Conservation (phyloP, 1,139 yeast species). For the Ogataea hybrid region DNA sequence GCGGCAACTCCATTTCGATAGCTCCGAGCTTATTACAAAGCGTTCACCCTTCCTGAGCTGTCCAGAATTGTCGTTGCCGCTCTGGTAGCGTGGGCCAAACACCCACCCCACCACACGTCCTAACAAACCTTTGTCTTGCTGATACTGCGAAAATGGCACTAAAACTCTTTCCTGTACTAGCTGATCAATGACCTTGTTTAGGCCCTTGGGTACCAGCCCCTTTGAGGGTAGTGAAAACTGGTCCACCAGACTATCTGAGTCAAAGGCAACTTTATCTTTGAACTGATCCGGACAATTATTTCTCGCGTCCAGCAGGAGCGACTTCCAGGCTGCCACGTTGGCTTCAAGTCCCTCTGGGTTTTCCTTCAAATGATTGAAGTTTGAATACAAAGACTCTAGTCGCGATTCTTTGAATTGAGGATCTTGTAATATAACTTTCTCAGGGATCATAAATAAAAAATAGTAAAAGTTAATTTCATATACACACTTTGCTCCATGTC, state of each 20-base stretch:
- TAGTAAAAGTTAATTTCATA: not conserved
- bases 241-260: conserved; percentile 17
- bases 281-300: conserved; percentile 24
- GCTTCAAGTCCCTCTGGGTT: conserved; percentile 74
- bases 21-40: conserved; percentile 14
- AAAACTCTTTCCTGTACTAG: conserved; percentile 26
- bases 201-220: conserved; percentile 26
- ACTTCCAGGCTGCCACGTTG: conserved; percentile 63
- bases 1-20: conserved; percentile 10
- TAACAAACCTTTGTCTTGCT: conserved; percentile 7
- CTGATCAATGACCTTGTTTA: conserved; percentile 28
- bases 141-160: conserved; percentile 21
- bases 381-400: conserved; percentile 61
- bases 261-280: conserved; percentile 18
- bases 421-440: conserved; percentile 8
- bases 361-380: conserved; percentile 50
- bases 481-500: not conserved
- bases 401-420: conserved; percentile 45
- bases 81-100: conserved; percentile 5
- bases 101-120: conserved; percentile 7
- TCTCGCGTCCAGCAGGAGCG: conserved; percentile 32
- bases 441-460: conserved; percentile 7
- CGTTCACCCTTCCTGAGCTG: conserved; percentile 15
- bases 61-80: conserved; percentile 16
- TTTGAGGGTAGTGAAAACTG: conserved; percentile 15